A percentile compares a stretch with the other conserved stretches of the same genome.
Evolutionary conservation across 176 grass and related monocot species (phyloP).

Genomic region (Oryza brachyantha): DNA sequence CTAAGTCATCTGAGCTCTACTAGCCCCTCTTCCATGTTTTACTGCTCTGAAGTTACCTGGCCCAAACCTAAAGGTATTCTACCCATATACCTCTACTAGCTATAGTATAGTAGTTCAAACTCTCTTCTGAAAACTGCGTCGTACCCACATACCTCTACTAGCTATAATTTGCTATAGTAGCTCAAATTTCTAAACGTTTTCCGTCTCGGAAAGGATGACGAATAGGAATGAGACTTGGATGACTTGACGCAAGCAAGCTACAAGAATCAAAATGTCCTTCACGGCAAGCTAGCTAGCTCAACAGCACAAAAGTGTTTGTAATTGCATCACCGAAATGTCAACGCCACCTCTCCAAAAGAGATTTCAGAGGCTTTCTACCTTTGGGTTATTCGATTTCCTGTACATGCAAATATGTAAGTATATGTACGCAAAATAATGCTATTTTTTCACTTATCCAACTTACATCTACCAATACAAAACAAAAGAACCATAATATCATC

Average conservation of each 20-base stretch:
- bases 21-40: neutral
- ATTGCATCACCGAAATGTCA: conserved; percentile 24
- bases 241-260: conserved; percentile 42
- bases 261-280: conserved; percentile 29
- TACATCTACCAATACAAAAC: too few species aligned
- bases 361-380: neutral
- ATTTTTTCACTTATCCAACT: too few species aligned
- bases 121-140: too few species aligned
- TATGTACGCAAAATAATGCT: too few species aligned
- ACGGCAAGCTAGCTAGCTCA: conserved; percentile 19
- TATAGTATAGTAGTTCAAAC: conserved; percentile 29
- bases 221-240: conserved; percentile 31
- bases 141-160: neutral
- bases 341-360: neutral
- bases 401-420: too few species aligned
- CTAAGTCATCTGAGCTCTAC: neutral
- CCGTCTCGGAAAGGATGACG: conserved; percentile 25
- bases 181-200: conserved; percentile 41
- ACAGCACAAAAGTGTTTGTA: conserved; percentile 26
- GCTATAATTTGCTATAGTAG: neutral
- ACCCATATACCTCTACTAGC: neutral
- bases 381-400: neutral
- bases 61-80: conserved; percentile 27
- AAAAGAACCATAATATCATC: too few species aligned
- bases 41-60: conserved; percentile 21